Percentiles rank a stretch among this genome's conserved stretches.
Conservation (phyloP, 2,329 filamentous ascomycete genomes). For the Herpotrichia juniperi region DNA sequence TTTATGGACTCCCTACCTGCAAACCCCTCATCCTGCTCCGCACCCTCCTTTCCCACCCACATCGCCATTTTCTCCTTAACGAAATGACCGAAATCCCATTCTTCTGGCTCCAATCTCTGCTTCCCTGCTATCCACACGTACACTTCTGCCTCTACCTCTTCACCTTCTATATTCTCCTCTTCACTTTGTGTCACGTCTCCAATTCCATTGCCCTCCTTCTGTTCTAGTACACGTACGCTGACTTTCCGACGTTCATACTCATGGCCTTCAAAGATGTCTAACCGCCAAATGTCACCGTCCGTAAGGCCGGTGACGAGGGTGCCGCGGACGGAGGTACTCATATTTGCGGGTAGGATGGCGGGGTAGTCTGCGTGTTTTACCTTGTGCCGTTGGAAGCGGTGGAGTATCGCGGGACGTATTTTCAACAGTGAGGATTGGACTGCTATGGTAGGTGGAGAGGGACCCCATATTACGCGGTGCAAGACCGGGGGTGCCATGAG, state of each 20-base stretch:
- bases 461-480: conserved; percentile 79
- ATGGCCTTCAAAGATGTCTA: conserved; percentile 82
- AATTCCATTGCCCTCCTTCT: conserved; percentile 22
- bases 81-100: conserved; percentile 92
- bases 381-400: conserved; percentile 72
- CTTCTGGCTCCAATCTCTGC: conserved; percentile 67
- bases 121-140: conserved; percentile 59
- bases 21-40: conserved; percentile 54
- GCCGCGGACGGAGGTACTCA: conserved; percentile 67
- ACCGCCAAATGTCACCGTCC: conserved; percentile 72
- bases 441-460: conserved; percentile 53
- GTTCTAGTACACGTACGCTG: conserved; percentile 49
- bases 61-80: conserved; percentile 72
- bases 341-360: conserved; percentile 63
- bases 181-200: conserved; percentile 22
- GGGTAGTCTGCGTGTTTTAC: conserved; percentile 79
- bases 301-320: conserved; percentile 79
- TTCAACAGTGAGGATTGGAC: conserved; percentile 62
- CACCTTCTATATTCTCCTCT: conserved; percentile 38
- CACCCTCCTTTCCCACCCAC: conserved; percentile 58
- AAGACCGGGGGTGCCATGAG: conserved; percentile 89
- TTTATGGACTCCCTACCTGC: conserved; percentile 46
- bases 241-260: conserved; percentile 69
- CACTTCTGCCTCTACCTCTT: conserved; percentile 51
- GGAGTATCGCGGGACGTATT: conserved; percentile 77